Evolutionary conservation across 495 filamentous ascomycete species (phyloP), one percentile per base, ranked within the genome.

Genomic region (Staphylotrichum tortipilum): DNA sequence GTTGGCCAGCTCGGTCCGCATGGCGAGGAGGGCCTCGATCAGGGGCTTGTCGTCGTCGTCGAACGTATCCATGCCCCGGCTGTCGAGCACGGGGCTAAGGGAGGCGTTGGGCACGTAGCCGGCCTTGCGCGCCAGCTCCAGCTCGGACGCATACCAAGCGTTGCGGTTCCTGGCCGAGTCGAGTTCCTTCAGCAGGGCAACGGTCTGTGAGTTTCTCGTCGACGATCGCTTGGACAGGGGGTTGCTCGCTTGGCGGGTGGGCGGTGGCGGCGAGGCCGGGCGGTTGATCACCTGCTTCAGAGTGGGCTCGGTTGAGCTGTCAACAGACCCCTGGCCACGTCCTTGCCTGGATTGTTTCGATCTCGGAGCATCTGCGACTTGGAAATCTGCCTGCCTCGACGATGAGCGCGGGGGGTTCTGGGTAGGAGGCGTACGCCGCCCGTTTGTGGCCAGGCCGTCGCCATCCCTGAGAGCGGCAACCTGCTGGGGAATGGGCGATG

Each of bases 101-200:
- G 86, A 81, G 1, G 83, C 64, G 56, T 80, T 88, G 12, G 86
- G 80, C 8, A 78, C 74, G 60, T 96, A 97, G 7, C 92, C 92
- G 9, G 85, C 81, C 66, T 94, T 90, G 39, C 83, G 80, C 3
- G 92, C 92, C 47, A 97, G 67, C 14, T 92, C 87, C 24, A 99
- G 70, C 65, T 99, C 92, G 2, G 91, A 95, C 7, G 89, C 89
- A 67, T 92, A 96, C 92, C 92, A 99, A 1, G 91, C 89, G 64
- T 95, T 97, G 21, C 84, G 82, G 55, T 82, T 87, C 61, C 85
- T 88, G 9, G 82, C 73, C 4, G 79, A 69, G 59, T 97, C 89
- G 5, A 99, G 75, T 53, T 97, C 94, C 59, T 88, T 85, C 19
- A 86, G 69, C 36, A 92, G 59, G 0, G 77, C 72, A 33, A 84